Percentiles rank a stretch among this genome's conserved stretches.
These are phyloP conservation scores for Ogataea corticis DNA, from an alignment of 805 yeast species.

Conservation along the genomic window DNA sequence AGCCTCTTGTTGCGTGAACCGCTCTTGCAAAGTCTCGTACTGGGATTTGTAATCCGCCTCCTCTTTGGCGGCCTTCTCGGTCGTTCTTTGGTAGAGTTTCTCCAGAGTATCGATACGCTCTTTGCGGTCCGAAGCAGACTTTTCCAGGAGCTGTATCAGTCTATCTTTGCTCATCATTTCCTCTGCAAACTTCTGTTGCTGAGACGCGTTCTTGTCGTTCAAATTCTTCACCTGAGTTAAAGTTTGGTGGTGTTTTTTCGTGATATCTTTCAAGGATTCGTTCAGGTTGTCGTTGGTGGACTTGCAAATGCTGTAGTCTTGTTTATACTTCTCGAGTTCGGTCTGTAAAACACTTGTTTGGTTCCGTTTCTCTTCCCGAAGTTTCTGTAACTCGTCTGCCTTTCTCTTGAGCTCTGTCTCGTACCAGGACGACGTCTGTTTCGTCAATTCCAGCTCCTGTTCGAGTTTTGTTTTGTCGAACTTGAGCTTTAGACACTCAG, in stretches of 20 bases:
- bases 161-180: constrained; percentile 67
- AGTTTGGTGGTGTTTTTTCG: constrained; percentile 42
- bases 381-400: constrained; percentile 28
- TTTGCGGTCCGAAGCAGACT: constrained; percentile 50
- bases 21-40: constrained; percentile 37
- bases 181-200: constrained; percentile 51
- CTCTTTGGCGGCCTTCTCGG: constrained; percentile 40
- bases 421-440: constrained; percentile 37
- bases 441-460: constrained; percentile 33
- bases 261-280: constrained; percentile 38
- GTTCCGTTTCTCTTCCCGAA: constrained; percentile 31
- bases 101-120: constrained; percentile 57
- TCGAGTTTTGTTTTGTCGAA: constrained; percentile 29
- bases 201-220: constrained; percentile 41
- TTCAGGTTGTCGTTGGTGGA: constrained; percentile 34
- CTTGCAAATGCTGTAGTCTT: constrained; percentile 31
- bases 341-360: constrained; percentile 34
- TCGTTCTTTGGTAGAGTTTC: constrained; percentile 41
- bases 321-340: constrained; percentile 37
- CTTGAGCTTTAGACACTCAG: constrained; percentile 28
- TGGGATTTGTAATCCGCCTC: constrained; percentile 37
- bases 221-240: constrained; percentile 47
- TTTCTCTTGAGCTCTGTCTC: constrained; percentile 35
- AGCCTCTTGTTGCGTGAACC: constrained; percentile 37
- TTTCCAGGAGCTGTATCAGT: constrained; percentile 55